Conservation (phyloP, 208 protist genomes). For the Leishmania guyanensis region DNA sequence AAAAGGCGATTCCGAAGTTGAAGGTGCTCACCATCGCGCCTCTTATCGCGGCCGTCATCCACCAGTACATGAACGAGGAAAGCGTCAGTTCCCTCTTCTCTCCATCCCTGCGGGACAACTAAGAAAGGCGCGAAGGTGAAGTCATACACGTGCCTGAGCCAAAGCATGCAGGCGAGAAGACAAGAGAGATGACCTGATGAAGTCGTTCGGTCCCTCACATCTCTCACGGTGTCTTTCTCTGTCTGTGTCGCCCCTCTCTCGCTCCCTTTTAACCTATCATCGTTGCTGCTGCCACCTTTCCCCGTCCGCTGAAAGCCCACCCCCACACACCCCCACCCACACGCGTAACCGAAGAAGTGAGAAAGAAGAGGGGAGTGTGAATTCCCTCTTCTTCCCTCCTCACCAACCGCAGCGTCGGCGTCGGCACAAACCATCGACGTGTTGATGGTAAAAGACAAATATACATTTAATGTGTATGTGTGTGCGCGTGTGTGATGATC, state of each 20-base stretch:
- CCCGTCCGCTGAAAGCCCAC: neutral
- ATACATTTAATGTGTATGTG: neutral
- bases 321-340: neutral
- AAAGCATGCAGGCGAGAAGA: neutral
- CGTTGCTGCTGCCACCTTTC: neutral
- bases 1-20: conserved; percentile 76
- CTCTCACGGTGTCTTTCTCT: neutral
- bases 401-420: neutral
- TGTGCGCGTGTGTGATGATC: neutral
- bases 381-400: neutral
- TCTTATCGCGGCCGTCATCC: conserved; percentile 81
- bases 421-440: neutral
- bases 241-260: neutral
- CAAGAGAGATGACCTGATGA: neutral
- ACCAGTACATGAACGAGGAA: conserved; percentile 69
- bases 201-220: neutral
- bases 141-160: neutral
- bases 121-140: neutral
- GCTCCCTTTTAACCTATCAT: neutral
- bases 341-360: neutral
- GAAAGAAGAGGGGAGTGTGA: neutral
- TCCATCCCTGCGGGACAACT: conserved; percentile 28
- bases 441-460: neutral
- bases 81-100: conserved; percentile 76
- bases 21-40: conserved; percentile 90